Evolutionary conservation across 805 yeast species (phyloP).

Genomic region (Phaffomyces antillensis): DNA sequence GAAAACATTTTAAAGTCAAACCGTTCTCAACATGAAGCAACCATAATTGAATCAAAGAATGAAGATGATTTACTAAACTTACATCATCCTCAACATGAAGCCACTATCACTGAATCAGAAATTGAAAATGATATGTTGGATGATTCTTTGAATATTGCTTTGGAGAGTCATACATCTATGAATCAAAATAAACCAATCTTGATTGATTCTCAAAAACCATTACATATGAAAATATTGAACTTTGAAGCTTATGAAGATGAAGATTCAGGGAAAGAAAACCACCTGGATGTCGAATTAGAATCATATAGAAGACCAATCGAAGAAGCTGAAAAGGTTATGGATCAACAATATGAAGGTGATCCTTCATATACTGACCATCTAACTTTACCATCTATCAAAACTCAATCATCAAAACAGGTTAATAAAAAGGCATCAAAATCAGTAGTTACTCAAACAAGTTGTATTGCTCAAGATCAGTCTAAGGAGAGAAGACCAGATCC

Average conservation of each 20-base stretch:
- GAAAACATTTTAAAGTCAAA: no score
- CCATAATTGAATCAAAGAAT: no score
- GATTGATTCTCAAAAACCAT: background rate
- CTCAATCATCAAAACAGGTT: background rate
- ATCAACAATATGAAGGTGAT: conserved; percentile 15
- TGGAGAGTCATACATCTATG: background rate
- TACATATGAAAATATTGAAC: conserved; percentile 2
- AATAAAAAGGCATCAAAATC: background rate
- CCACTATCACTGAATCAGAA: background rate
- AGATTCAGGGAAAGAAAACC: background rate
- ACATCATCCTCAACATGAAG: no score
- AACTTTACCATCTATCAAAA: background rate
- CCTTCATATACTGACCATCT: background rate
- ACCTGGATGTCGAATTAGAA: background rate
- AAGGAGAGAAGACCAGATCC: background rate
- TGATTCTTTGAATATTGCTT: conserved; percentile 1
- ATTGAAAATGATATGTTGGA: background rate
- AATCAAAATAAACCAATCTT: background rate
- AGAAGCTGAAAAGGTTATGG: conserved; percentile 12
- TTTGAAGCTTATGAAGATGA: conserved; percentile 9
- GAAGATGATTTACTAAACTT: background rate
- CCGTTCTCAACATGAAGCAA: no score
- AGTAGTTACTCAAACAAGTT: background rate
- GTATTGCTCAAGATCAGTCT: background rate
- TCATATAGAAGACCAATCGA: background rate